Evolutionary conservation across 1,139 yeast species (phyloP), one percentile per base, ranked within the genome.

Genomic region (Hemisphaericaspora subhashii): DNA sequence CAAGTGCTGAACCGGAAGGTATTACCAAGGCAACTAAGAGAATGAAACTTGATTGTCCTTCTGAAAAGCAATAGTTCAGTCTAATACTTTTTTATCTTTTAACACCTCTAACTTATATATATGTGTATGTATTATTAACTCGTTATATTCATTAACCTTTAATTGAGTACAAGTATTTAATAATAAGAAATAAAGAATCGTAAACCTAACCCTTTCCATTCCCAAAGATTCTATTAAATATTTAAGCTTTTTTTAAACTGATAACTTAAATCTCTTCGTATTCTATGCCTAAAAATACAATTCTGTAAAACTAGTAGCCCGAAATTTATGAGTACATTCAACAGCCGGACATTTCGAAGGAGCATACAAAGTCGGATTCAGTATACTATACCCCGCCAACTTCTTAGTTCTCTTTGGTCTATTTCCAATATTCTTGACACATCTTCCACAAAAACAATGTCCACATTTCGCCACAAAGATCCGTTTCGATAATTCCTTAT

Each of bases 401-500:
- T 42, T 45, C 30, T 50, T 52, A 25, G 46, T 50, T 13, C 42
- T 42, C 29, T 57, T 46, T 1, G 72, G 68, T 39, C 74, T 54
- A 40, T 64, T 69, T 3, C 72, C 74, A 14, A 83, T 79, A 46
- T 74, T 73, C 50, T 76, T 77, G 14, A 84, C 86, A 63, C 96
- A 89, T 38, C 92, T 63, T 2, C 96, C 96, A 60, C 97, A 89
- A 56, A 78, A 89, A 1, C 83, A 75, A 63, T 89, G 97, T 0
- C 96, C 96, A 65, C 97, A 89, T 44, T 64, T 66, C 0, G 90
- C 75, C 21, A 77, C 73, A 55, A 83, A 88, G 4, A 85, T 77
- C 44, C 92, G 71, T 52, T 74, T 80, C 1, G 92, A 82, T 24
- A 86, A 64, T 38, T 77, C 83, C 24, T 66, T 56, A 52, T 86